Evolutionary conservation across 257 asterid species (phyloP), one percentile per base, ranked within the genome.

Genomic region (Eucommia ulmoides): DNA sequence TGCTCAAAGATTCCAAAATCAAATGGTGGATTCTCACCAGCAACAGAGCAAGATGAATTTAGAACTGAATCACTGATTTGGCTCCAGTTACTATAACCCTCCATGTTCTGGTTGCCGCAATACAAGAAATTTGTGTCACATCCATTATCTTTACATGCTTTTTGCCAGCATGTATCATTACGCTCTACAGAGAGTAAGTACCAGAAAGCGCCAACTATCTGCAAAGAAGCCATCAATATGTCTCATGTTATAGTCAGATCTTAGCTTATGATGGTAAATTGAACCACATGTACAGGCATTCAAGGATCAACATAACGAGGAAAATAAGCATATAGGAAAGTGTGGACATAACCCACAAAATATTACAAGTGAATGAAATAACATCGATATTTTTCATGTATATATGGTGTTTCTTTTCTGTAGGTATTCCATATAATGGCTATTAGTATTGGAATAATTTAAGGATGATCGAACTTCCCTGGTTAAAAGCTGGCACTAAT

Each of bases 161-260:
- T 65, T 73, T 81, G 93, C 99, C 99, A 92, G 83, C 99, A 92
- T 25, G 92, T 70, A 58, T 83, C 95, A 23, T 76, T 83, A 25
- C 97, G 95, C 65, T 86, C 97, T 64, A 83, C 95, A 18, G 99
- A 80, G 57, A 92, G 70, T 66, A 92, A 65, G 79, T 92, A 92
- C 99, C 99, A 92, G 50, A 92, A 73, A n/a, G 99, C 94, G 63
- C 99, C 99, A 66, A 83, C 95, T 59, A 87, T 81, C 99, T 92
- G 99, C 65, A 64, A 58, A 55, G 26, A 65, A 35, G 1, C 55
- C 51, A 48, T 19, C 21, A 52, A 22, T 4, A 41, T 10, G 19
- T 14, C 3, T 48, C 16, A 23, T 20, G 21, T 41, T 24, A 22
- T 45, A 15, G 46, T 49, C 23, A 33, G 22, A 38, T 33, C 22